Evolutionary conservation across 345 rosid genomes (phyloP).

Genomic region (Combretum micranthum): DNA sequence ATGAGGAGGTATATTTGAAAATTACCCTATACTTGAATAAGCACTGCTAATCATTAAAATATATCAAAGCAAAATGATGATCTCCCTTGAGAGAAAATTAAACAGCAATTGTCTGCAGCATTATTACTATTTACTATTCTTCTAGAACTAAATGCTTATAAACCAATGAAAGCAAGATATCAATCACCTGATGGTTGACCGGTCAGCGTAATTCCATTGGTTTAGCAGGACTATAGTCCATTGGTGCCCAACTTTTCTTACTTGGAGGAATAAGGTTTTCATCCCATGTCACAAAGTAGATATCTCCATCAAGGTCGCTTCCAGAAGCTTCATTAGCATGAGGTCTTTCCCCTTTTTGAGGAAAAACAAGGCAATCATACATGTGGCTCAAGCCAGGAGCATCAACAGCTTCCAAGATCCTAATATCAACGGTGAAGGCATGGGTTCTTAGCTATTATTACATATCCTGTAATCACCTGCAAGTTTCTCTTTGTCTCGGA

Average conservation of each 20-base stretch:
- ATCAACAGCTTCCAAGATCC: constrained; percentile 92
- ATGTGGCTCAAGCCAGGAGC: constrained; percentile 59
- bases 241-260: constrained; percentile 60
- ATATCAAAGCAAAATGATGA: too few species aligned
- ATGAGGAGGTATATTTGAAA: too few species aligned
- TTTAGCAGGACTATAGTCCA: constrained; percentile 54
- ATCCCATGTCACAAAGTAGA: constrained; percentile 92
- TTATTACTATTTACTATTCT: not conserved
- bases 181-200: constrained; percentile 59
- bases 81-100: too few species aligned
- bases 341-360: constrained; percentile 86
- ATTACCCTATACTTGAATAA: too few species aligned
- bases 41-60: too few species aligned
- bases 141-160: not conserved
- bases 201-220: constrained; percentile 17
- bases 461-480: constrained; percentile 55
- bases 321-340: constrained; percentile 94
- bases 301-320: constrained; percentile 95
- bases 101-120: too few species aligned
- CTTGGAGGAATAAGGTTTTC: constrained; percentile 75
- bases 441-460: constrained; percentile 79
- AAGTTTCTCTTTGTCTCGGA: constrained; percentile 41
- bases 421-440: constrained; percentile 93
- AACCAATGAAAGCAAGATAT: constrained; percentile 4
- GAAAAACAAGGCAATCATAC: constrained; percentile 83